Percentiles rank a stretch among this genome's conserved stretches.
phyloP scores from a whole-genome alignment of 192 early-diverging fungal genomes.

The Entomortierella lignicola region DNA sequence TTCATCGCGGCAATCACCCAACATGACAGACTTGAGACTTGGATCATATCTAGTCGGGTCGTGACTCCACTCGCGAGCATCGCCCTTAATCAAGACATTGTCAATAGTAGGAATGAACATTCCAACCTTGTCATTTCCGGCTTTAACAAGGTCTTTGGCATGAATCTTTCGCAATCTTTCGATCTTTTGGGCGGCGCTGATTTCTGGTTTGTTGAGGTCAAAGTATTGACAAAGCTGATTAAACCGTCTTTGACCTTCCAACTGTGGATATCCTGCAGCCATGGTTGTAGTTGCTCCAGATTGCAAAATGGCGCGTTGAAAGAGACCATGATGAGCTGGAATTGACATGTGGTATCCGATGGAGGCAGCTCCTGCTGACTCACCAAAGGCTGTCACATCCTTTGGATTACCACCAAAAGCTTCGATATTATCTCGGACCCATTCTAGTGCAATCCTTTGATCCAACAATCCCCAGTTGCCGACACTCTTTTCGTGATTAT shows the following conservation, averaged over 20 bases:
- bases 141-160: conserved; percentile 38
- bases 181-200: conserved; percentile 14
- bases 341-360: conserved; percentile 43
- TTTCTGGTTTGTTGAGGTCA: neutral
- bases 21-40: conserved; percentile 30
- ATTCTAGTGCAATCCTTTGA: conserved; percentile 63
- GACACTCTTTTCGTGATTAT: conserved; percentile 19
- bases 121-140: conserved; percentile 19
- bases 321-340: conserved; percentile 36
- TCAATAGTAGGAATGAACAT: conserved; percentile 48
- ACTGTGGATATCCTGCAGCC: conserved; percentile 9
- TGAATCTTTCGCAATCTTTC: conserved; percentile 16
- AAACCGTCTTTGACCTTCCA: conserved; percentile 39
- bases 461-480: conserved; percentile 66
- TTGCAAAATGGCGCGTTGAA: conserved; percentile 43
- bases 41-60: conserved; percentile 39
- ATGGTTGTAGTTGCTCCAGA: conserved; percentile 38
- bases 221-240: conserved; percentile 30
- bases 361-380: conserved; percentile 63
- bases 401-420: conserved; percentile 68
- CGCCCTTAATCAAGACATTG: conserved; percentile 24
- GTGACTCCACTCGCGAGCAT: conserved; percentile 27
- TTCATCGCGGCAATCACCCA: conserved; percentile 46
- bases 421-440: conserved; percentile 66
- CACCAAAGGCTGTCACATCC: conserved; percentile 62